Evolutionary conservation across 805 yeast species (phyloP).

Genomic region (Novakomyces olei): DNA sequence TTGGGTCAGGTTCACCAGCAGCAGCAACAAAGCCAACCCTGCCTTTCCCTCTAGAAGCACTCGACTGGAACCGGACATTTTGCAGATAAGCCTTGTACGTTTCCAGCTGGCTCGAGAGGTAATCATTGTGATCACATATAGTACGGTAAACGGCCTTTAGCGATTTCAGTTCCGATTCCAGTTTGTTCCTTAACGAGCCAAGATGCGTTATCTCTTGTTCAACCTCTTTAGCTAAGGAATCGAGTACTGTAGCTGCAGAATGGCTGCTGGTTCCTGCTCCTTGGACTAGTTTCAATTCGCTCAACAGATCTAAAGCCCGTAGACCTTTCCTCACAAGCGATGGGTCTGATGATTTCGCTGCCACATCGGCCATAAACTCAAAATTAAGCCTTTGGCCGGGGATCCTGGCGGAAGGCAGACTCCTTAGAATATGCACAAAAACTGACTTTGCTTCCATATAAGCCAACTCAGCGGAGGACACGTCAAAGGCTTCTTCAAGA

Average conservation of each 20-base stretch:
- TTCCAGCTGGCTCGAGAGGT: slow-evolving; percentile 16
- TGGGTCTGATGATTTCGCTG: slow-evolving; percentile 14
- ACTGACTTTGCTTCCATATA: slow-evolving; percentile 17
- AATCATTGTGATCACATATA: slow-evolving; percentile 18
- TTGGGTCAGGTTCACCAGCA: slow-evolving; percentile 6
- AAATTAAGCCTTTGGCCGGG: slow-evolving; percentile 12
- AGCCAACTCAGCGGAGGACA: slow-evolving; percentile 14
- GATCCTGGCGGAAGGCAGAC: slow-evolving; percentile 14
- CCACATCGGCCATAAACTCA: slow-evolving; percentile 16
- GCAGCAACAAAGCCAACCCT: slow-evolving; percentile 6
- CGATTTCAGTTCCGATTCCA: slow-evolving; percentile 14
- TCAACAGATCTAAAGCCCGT: slow-evolving; percentile 14
- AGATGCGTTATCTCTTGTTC: slow-evolving; percentile 17
- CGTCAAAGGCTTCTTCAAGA: slow-evolving; percentile 11
- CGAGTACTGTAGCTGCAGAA: slow-evolving; percentile 10
- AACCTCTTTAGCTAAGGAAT: slow-evolving; percentile 16
- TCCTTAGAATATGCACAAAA: slow-evolving; percentile 17
- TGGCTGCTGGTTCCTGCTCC: slow-evolving; percentile 1
- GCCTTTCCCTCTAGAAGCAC: slow-evolving; percentile 10
- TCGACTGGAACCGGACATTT: slow-evolving; percentile 16
- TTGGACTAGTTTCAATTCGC: slow-evolving; percentile 11
- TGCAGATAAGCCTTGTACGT: slow-evolving; percentile 17
- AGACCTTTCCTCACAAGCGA: slow-evolving; percentile 16
- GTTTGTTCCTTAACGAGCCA: slow-evolving; percentile 15
- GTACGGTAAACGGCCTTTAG: slow-evolving; percentile 15